phyloP scores from a whole-genome alignment of 2,329 filamentous ascomycete genomes.

The Monilinia polystroma region DNA sequence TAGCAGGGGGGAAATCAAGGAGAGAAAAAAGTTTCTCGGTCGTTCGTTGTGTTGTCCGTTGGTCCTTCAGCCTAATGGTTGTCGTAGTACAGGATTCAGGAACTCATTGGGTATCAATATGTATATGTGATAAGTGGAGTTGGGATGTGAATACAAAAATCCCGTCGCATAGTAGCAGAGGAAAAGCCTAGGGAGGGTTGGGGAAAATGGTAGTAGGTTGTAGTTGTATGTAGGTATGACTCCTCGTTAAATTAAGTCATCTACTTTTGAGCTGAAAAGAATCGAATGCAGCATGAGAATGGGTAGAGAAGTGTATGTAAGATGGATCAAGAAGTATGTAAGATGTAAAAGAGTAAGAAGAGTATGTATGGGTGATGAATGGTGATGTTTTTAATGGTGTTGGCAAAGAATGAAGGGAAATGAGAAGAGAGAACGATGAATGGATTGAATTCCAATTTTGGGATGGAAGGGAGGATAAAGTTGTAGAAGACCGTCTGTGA shows the following conservation, averaged over 20 bases:
- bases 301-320: background rate
- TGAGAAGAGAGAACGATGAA: background rate
- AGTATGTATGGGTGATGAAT: constrained; percentile 13
- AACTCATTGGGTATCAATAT: constrained; percentile 23
- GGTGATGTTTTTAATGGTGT: constrained; percentile 1
- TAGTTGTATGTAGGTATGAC: constrained; percentile 15
- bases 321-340: constrained; percentile 1
- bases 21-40: constrained; percentile 7
- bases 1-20: constrained; percentile 2
- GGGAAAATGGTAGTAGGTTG: background rate
- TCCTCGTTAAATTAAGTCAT: constrained; percentile 4
- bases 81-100: constrained; percentile 13
- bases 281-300: constrained; percentile 7
- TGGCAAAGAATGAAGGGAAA: constrained; percentile 12
- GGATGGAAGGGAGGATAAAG: background rate
- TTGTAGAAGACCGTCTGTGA: background rate
- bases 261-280: constrained; percentile 13
- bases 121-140: constrained; percentile 22
- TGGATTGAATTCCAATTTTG: background rate
- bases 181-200: background rate
- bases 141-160: constrained; percentile 19
- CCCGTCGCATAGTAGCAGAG: constrained; percentile 8
- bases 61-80: constrained; percentile 15
- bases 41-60: constrained; percentile 12
- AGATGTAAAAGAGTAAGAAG: background rate